Percentiles rank a stretch among this genome's conserved stretches.
Conservation (phyloP, 345 rosid genomes). For the Cardamine resedifolia region DNA sequence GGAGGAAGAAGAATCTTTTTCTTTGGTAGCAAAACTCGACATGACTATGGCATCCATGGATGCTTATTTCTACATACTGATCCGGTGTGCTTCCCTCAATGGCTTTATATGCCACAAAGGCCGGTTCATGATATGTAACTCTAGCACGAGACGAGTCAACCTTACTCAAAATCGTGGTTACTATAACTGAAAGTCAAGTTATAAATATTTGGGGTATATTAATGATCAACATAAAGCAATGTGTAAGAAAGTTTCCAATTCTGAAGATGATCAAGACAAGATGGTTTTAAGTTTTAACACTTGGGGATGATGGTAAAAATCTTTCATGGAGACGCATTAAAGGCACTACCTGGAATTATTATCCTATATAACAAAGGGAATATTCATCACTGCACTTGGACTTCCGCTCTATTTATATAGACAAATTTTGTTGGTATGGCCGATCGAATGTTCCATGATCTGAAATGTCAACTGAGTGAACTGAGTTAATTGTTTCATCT, state of each 20-base stretch:
- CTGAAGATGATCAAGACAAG: not conserved
- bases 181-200: not conserved
- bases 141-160: not conserved
- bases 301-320: too few relatives aligned
- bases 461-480: too few relatives aligned
- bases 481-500: too few relatives aligned
- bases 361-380: not conserved
- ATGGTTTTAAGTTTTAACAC: too few relatives aligned
- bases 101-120: not conserved
- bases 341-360: too few relatives aligned
- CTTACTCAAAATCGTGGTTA: not conserved
- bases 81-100: slow-evolving; percentile 2
- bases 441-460: too few relatives aligned
- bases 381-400: not conserved
- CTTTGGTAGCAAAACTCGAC: not conserved
- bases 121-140: slow-evolving; percentile 7
- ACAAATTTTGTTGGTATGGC: too few relatives aligned
- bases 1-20: not conserved
- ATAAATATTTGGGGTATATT: slow-evolving; percentile 4
- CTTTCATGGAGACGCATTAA: too few relatives aligned
- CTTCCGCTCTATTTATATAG: too few relatives aligned
- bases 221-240: slow-evolving; percentile 12
- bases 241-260: not conserved
- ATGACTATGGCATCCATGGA: not conserved
- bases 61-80: not conserved